Conservation (phyloP, 257 asterid genomes). For the Rhazya stricta region DNA sequence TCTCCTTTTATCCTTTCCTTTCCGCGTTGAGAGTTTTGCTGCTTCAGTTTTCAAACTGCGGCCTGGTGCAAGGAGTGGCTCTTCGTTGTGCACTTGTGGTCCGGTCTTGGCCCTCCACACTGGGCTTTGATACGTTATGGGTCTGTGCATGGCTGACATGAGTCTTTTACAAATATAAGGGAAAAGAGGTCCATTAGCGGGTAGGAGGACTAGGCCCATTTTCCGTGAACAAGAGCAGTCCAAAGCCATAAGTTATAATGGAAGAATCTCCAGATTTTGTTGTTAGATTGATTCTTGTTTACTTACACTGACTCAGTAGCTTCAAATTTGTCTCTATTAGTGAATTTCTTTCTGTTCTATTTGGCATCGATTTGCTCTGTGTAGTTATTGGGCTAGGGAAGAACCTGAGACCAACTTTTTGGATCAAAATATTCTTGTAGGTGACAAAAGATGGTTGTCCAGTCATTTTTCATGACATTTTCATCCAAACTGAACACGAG, state of each 20-base stretch:
- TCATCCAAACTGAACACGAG: constrained; percentile 58
- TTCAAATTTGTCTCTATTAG: background rate
- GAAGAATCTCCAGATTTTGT: too few species aligned
- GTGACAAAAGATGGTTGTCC: constrained; percentile 92
- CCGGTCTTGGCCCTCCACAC: background rate
- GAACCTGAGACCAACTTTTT: constrained; percentile 12
- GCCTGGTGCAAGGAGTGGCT: too few species aligned
- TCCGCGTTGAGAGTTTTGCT: background rate
- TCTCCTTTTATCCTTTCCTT: background rate
- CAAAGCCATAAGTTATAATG: background rate
- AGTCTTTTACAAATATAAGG: background rate
- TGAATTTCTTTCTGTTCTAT: too few species aligned
- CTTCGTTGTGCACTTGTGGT: background rate
- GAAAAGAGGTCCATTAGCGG: background rate
- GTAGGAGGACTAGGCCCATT: background rate
- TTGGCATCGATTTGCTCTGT: constrained; percentile 16
- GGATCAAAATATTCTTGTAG: constrained; percentile 44
- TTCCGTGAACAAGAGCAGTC: background rate
- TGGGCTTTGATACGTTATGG: background rate
- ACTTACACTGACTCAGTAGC: constrained; percentile 14
- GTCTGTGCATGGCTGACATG: background rate
- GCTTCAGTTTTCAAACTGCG: background rate
- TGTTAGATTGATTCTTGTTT: constrained; percentile 6
- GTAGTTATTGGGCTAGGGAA: background rate
- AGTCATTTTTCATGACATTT: constrained; percentile 85